Evolutionary conservation across 768 basidiomycete species (phyloP).

Genomic region (Leccinum longicurvipes): DNA sequence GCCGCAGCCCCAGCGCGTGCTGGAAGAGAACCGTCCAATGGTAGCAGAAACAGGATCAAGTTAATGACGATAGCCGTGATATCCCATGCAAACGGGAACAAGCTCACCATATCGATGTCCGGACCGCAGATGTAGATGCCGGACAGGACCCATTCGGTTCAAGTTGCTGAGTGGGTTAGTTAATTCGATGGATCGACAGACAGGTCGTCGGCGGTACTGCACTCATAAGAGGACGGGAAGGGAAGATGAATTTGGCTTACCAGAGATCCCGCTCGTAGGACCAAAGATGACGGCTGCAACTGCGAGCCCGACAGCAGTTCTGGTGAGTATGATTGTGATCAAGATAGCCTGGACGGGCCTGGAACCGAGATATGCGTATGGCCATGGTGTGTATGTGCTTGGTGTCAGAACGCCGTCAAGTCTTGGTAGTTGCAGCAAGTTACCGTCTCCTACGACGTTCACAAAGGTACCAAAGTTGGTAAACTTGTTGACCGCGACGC

Average conservation of each 20-base stretch:
- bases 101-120: neutral
- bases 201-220: too few relatives aligned
- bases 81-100: slow-evolving; percentile 15
- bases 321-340: slow-evolving; percentile 1
- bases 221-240: too few relatives aligned
- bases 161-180: slow-evolving; percentile 5
- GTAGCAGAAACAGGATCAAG: slow-evolving; percentile 17
- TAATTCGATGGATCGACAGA: neutral
- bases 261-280: slow-evolving; percentile 15
- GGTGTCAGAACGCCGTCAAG: neutral
- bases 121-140: slow-evolving; percentile 13
- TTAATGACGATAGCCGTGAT: slow-evolving; percentile 8
- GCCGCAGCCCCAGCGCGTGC: slow-evolving; percentile 6
- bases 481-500: slow-evolving; percentile 10
- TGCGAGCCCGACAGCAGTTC: slow-evolving; percentile 9
- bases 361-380: slow-evolving; percentile 17
- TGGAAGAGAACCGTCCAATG: slow-evolving; percentile 9
- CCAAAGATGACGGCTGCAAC: slow-evolving; percentile 10
- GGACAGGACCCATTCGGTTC: slow-evolving; percentile 16
- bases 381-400: slow-evolving; percentile 11
- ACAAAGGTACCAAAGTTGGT: slow-evolving; percentile 15
- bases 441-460: slow-evolving; percentile 12
- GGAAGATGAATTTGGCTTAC: neutral
- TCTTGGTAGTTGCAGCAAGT: neutral
- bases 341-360: slow-evolving; percentile 7